Base-by-base conservation (phyloP, 805 yeast species). In the Pichia cabralensis region DNA sequence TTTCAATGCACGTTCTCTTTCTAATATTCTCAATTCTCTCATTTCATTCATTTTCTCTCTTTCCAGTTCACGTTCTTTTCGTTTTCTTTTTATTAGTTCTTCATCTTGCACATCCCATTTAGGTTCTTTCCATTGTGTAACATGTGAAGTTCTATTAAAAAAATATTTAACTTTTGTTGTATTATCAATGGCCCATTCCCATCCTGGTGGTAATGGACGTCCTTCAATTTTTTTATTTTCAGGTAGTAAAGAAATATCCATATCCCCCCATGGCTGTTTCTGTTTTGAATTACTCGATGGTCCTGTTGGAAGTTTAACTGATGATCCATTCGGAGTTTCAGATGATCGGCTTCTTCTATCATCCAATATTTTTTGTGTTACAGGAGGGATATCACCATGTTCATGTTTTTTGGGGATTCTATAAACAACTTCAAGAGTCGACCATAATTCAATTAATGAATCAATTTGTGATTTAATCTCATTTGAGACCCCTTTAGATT, bases 351-450 rank as follows among this genome's bases (percentile, higher is more conserved):
- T 36, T 26, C 58, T 39, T 36, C 57, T 43, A 13, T 47, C 55
- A 39, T 50, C 52, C 9, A 49, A 22, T n/a, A 25, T 22, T 10
- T 31, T 40, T 2, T 28, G 14, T 10, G 29, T 28, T 1, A 31
- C 26, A 3, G 23, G n/a, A n/a, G n/a, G n/a, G n/a, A n/a, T n/a
- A n/a, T n/a, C n/a, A n/a, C n/a, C 43, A 19, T 33, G 60, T 28
- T 68, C 52, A 8, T 33, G 58, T 26, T 66, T 67, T 46, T 88
- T 78, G 1, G 94, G 88, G 33, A 89, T 88, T 29, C 92, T 70
- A 50, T 79, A 82, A n/a, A 86, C 88, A 71, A 83, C 74, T 50
- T 80, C 78, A 39, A 83, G 69, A 18, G 61, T 61, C 29, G 76
- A 62, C 96, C 96, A 89, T 36, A 66, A 77, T 1, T 65, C 61